These are phyloP conservation scores for Sisymbrium irio DNA, from an alignment of 345 rosid genomes.

Conservation along the genomic window DNA sequence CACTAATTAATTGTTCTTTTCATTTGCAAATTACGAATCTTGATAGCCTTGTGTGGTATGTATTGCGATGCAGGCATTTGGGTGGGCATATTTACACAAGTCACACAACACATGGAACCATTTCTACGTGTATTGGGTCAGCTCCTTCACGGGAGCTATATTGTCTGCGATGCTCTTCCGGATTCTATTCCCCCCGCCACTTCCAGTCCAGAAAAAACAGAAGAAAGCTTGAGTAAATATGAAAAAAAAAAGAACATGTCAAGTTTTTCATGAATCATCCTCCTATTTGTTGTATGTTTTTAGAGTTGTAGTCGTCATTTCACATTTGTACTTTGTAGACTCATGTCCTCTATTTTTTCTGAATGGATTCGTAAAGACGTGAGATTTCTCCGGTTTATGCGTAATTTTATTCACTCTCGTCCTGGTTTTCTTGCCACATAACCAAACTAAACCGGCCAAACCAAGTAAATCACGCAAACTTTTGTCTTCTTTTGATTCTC, in stretches of 20 bases:
- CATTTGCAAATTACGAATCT: background rate
- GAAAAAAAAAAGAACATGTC: background rate
- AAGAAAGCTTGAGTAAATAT: slow-evolving; percentile 53
- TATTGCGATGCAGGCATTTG: slow-evolving; percentile 67
- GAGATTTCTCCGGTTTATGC: background rate
- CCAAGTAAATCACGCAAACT: no score
- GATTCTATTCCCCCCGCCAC: slow-evolving; percentile 48
- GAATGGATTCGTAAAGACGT: background rate
- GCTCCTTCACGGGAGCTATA: slow-evolving; percentile 81
- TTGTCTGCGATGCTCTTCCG: slow-evolving; percentile 80
- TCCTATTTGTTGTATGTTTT: background rate
- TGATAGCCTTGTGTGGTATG: background rate
- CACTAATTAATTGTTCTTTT: background rate
- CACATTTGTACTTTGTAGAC: background rate
- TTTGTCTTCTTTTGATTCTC: no score
- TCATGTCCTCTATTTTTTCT: background rate
- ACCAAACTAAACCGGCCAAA: background rate
- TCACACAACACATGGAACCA: slow-evolving; percentile 93
- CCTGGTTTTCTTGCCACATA: background rate
- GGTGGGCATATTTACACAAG: slow-evolving; percentile 85
- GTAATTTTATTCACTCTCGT: background rate
- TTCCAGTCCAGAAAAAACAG: slow-evolving; percentile 36
- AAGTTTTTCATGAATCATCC: background rate
- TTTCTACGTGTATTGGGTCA: slow-evolving; percentile 83
- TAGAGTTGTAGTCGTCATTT: background rate